Percentiles rank a stretch among this genome's conserved stretches.
Conservation (phyloP, 192 early-diverging fungal genomes). For the Coemansia brasiliensis region DNA sequence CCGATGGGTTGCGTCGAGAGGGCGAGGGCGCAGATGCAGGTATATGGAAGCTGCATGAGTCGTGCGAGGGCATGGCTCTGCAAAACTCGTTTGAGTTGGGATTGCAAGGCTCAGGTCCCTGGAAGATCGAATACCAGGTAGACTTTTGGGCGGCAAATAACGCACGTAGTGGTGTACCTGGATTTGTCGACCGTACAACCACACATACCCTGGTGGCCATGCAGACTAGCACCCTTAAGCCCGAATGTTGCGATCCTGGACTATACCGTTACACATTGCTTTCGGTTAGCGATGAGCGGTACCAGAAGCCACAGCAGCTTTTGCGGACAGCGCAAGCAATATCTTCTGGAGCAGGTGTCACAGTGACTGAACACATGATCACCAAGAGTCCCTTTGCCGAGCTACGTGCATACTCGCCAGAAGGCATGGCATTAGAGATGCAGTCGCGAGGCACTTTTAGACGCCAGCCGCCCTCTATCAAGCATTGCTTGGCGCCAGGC, state of each 20-base stretch:
- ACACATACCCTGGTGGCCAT: constrained; percentile 35
- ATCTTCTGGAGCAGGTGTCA: constrained; percentile 9
- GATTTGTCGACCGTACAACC: constrained; percentile 26
- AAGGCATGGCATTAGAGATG: constrained; percentile 25
- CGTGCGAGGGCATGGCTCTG: constrained; percentile 23
- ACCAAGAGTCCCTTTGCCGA: constrained; percentile 28
- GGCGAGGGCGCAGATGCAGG: background rate
- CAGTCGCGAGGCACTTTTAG: constrained; percentile 17
- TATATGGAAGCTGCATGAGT: constrained; percentile 23
- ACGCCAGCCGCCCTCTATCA: constrained; percentile 17
- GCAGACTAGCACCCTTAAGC: constrained; percentile 32
- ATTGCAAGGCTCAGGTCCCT: constrained; percentile 42
- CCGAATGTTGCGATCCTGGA: constrained; percentile 40
- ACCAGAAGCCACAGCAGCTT: constrained; percentile 35
- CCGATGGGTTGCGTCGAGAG: constrained; percentile 13
- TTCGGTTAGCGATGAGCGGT: constrained; percentile 47
- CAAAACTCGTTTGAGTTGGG: constrained; percentile 33
- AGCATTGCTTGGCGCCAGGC: constrained; percentile 44
- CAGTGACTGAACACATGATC: constrained; percentile 35
- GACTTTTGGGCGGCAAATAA: constrained; percentile 36
- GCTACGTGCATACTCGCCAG: constrained; percentile 43
- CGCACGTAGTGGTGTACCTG: constrained; percentile 16
- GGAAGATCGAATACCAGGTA: constrained; percentile 45
- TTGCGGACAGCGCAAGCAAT: background rate
- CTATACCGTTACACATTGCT: constrained; percentile 45